Percentiles rank a stretch among this genome's conserved stretches.
These are phyloP conservation scores for Cornus kousa DNA, from an alignment of 148 eudicot genomes.

Conservation along the genomic window DNA sequence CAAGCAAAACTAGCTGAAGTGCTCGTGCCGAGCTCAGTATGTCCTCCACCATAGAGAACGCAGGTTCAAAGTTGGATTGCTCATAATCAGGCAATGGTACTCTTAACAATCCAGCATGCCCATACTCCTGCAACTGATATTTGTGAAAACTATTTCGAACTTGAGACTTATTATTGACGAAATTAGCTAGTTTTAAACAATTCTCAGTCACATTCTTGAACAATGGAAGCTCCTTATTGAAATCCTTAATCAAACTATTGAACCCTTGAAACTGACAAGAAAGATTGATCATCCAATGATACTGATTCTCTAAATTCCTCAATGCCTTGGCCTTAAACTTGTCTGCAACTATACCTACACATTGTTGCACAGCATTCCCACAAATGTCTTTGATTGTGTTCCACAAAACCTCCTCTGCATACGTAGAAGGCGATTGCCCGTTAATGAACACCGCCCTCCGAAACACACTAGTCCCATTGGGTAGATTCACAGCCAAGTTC, in stretches of 20 bases:
- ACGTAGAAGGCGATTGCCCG: conserved; percentile 53
- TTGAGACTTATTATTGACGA: conserved; percentile 59
- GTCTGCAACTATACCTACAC: conserved; percentile 87
- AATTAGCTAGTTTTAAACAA: conserved; percentile 67
- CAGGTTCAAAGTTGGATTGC: conserved; percentile 41
- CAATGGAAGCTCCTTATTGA: conserved; percentile 69
- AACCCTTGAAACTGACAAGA: conserved; percentile 82
- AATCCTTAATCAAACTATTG: conserved; percentile 72
- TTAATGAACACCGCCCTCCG: conserved; percentile 66
- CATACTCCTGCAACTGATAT: conserved; percentile 68
- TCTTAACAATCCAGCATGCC: conserved; percentile 50
- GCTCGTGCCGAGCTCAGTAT: conserved; percentile 64
- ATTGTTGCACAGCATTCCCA: conserved; percentile 64
- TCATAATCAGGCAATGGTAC: conserved; percentile 39
- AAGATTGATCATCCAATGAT: conserved; percentile 92
- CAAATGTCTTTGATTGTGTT: conserved; percentile 67
- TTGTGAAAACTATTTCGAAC: conserved; percentile 59
- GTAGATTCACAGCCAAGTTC: conserved; percentile 72
- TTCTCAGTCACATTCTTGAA: conserved; percentile 65
- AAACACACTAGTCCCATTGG: conserved; percentile 79
- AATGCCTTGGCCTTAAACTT: conserved; percentile 74
- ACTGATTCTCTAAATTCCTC: conserved; percentile 68
- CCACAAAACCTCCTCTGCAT: conserved; percentile 83
- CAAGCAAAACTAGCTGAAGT: conserved; percentile 59
- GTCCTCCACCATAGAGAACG: conserved; percentile 61